Evolutionary conservation across 495 filamentous ascomycete genomes (phyloP), one percentile per base, ranked within the genome.

Genomic region (Xylaria palmicola): DNA sequence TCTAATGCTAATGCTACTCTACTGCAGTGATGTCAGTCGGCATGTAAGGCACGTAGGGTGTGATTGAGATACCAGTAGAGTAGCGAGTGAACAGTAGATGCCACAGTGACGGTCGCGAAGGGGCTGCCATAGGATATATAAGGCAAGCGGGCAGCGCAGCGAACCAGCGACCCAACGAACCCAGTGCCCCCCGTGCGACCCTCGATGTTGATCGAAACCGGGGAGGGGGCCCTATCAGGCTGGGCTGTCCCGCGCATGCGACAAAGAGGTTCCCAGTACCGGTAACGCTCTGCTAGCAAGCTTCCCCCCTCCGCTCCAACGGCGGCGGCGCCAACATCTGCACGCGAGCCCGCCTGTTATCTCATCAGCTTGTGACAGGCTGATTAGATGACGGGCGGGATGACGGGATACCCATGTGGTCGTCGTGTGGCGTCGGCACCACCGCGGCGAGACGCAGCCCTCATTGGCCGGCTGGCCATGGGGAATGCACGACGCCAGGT

Each of bases 81-180:
- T 7, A 41, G 27, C 15, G 15, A 7, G 37, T 44, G 15, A 7
- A 26, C 34, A 15, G 29, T 15, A 48, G 19, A n/a, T n/a, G n/a
- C n/a, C 41, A 44, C 53, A 20, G 13, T 0, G 17, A 37, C 10
- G 49, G 37, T 43, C 40, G 59, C 58, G 47, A 56, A 17, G n/a
- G 41, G 59, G 66, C n/a, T n/a, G 62, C 49, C 64, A 53, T 59
- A 66, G 63, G 60, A 62, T 30, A 51, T 60, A 45, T 39, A 50
- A 55, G 13, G n/a, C 15, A 36, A 13, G 49, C 58, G 54, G 37
- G 1, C 12, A 54, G n/a, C 53, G 41, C n/a, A 29, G 7, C 37
- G 20, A n/a, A 50, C 2, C 17, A 51, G n/a, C 20, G 24, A 48
- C 43, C 4, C 36, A 52, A n/a, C n/a, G 30, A 56, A 51, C 30